Evolutionary conservation across 495 filamentous ascomycete species (phyloP), one percentile per base, ranked within the genome.

Genomic region (Hypoxylon lenormandii): DNA sequence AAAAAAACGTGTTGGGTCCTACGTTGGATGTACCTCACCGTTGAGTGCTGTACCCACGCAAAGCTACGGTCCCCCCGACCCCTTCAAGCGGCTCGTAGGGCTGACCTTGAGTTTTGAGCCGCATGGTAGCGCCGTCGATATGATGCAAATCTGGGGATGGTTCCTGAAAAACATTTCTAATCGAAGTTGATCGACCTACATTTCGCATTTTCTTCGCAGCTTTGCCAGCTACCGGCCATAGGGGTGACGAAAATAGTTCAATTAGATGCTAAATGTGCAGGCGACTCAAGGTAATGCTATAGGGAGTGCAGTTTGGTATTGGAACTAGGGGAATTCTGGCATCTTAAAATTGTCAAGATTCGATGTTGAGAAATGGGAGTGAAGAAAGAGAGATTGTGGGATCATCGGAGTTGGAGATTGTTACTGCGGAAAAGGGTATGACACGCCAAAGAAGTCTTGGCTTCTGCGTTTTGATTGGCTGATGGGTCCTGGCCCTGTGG

Each of bases 51-150:
- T 70, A 75, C 67, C 74, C 72, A 72, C 71, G 67, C 54, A 67
- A 70, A n/a, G n/a, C 68, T 68, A 55, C 65, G 68, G 68, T 56
- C 55, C 59, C 59, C 74, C 56, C 23, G 60, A 54, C 55, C 66
- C 60, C 45, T 60, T 59, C 22, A 46, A n/a, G 49, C 72, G 50
- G 68, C 62, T 71, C 68, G 45, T 74, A 76, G 74, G 74, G 74
- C 74, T 76, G 74, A 76, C 59, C 70, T 73, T 73, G 60, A 67
- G 70, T 72, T 68, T 75, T 72, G 72, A 76, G 74, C 74, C 74
- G 74, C 74, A 76, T 76, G 64, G 59, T 74, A 76, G 74, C 74
- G 74, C 69, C 74, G 72, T 72, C 60, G 72, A 74, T 63, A 72
- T 73, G 74, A 66, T 76, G 71, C 62, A 64, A 74, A 72, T 69